phyloP scores from a whole-genome alignment of 768 basidiomycete genomes.

The Peribolospora kevripleyi region DNA sequence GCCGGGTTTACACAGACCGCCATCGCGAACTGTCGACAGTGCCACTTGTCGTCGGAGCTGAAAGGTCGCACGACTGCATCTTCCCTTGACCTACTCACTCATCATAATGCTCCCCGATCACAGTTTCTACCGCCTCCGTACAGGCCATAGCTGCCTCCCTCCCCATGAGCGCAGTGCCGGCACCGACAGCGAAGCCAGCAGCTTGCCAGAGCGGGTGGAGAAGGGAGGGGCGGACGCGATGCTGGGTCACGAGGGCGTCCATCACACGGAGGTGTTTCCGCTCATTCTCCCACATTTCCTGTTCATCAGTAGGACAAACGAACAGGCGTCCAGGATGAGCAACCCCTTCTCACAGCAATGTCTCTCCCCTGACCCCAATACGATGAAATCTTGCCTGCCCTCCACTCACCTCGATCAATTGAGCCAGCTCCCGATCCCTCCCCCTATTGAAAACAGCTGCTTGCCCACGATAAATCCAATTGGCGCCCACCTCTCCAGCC shows the following conservation, averaged over 20 bases:
- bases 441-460: constrained; percentile 31
- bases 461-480: constrained; percentile 85
- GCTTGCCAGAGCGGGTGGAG: constrained; percentile 64
- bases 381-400: background rate
- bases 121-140: constrained; percentile 91
- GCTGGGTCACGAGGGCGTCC: constrained; percentile 61
- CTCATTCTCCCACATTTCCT: constrained; percentile 98
- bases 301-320: background rate
- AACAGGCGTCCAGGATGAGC: background rate
- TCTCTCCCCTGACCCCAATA: background rate
- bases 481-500: constrained; percentile 84
- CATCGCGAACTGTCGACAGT: no score
- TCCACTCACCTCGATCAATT: constrained; percentile 44
- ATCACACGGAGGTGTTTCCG: constrained; percentile 71
- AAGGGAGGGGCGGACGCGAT: constrained; percentile 56
- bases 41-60: no score
- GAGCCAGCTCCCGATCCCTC: constrained; percentile 30
- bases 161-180: constrained; percentile 61
- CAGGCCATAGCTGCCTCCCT: constrained; percentile 94
- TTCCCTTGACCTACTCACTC: constrained; percentile 38
- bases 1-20: no score
- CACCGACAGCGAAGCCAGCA: constrained; percentile 67
- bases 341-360: background rate
- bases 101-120: constrained; percentile 94
- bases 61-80: no score